Base-by-base conservation (phyloP, 192 early-diverging fungal genomes). In the Coemansia sp. region DNA sequence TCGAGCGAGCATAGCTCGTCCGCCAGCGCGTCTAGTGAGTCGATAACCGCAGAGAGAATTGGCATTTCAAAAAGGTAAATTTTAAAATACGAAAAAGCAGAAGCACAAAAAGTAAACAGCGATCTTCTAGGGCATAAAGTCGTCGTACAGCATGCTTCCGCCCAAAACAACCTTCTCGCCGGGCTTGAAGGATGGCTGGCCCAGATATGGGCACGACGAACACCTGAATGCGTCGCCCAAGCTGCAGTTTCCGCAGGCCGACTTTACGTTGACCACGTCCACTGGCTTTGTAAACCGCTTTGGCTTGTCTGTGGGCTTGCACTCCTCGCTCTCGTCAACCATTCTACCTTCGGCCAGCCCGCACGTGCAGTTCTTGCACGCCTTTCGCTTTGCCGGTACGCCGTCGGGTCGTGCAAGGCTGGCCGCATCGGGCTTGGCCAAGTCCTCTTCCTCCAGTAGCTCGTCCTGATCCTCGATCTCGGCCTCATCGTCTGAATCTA, bases 181-280 rank as follows among this genome's bases (percentile, higher is more conserved):
- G 2, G 93, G 92, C 69, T 93, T 87, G 83, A 99, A 99, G 11
- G 95, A 90, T 26, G 97, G 97, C 93, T 97, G 95, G 26, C 97
- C 97, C 34, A 95, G 75, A 66, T 97, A 99, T 36, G 97, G 97
- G 79, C 97, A 99, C 26, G 89, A 90, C 31, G 89, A 84, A 83
- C 97, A 99, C 33, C 97, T 87, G 87, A 99, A 99, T 1, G 97
- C 97, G 84, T 99, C 97, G 31, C 97, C 97, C 9, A 99, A 82
- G 58, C 90, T 90, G 76, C 97, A 99, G 85, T 82, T 90, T 12
- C 90, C 83, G 21, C 89, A 93, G 3, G 85, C 73, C 5, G 88
- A 87, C 66, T 89, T 87, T 64, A 84, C 59, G 37, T 81, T 85
- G 61, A 80, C 77, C n/a, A 75, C 58, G 13, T 85, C 83, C 3